These are phyloP conservation scores for Russula olivacea DNA, from an alignment of 768 basidiomycete species.

Conservation along the genomic window DNA sequence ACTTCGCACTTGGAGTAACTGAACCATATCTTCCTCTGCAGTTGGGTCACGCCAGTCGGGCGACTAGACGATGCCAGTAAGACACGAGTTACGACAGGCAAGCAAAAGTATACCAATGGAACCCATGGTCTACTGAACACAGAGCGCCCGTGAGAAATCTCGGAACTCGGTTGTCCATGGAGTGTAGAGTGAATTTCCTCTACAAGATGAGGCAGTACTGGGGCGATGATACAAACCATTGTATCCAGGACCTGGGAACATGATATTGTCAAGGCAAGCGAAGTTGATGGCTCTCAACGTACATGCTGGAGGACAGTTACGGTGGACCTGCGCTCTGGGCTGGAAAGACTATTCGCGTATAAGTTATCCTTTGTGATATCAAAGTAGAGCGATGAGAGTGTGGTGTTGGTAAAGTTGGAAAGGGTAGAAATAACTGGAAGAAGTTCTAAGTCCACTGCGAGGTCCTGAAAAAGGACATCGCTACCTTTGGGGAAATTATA, in stretches of 20 bases:
- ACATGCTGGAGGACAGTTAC: conserved; percentile 71
- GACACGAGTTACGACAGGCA: background rate
- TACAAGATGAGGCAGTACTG: conserved; percentile 83
- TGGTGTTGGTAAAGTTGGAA: conserved; percentile 72
- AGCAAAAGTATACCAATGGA: conserved; percentile 45
- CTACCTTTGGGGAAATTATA: conserved; percentile 83
- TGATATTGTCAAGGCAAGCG: background rate
- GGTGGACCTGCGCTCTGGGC: conserved; percentile 54
- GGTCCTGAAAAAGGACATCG: background rate
- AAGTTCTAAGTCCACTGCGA: conserved; percentile 8
- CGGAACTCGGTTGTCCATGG: conserved; percentile 7
- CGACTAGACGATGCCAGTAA: conserved; percentile 34
- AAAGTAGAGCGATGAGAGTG: conserved; percentile 87
- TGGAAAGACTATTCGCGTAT: conserved; percentile 58
- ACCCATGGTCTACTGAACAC: conserved; percentile 71
- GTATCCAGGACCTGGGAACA: conserved; percentile 52
- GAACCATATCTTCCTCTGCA: conserved; percentile 57
- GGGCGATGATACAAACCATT: conserved; percentile 68
- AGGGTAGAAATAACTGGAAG: conserved; percentile 62
- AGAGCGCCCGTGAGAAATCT: conserved; percentile 39
- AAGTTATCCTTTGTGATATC: conserved; percentile 87
- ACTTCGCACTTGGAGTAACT: conserved; percentile 53
- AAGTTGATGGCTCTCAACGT: conserved; percentile 32
- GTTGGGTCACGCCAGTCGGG: conserved; percentile 55
- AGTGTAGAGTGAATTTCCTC: conserved; percentile 69